Evolutionary conservation across 2,329 filamentous ascomycete species (phyloP), one percentile per base, ranked within the genome.

Genomic region (Ophiostoma himal-ulmi): DNA sequence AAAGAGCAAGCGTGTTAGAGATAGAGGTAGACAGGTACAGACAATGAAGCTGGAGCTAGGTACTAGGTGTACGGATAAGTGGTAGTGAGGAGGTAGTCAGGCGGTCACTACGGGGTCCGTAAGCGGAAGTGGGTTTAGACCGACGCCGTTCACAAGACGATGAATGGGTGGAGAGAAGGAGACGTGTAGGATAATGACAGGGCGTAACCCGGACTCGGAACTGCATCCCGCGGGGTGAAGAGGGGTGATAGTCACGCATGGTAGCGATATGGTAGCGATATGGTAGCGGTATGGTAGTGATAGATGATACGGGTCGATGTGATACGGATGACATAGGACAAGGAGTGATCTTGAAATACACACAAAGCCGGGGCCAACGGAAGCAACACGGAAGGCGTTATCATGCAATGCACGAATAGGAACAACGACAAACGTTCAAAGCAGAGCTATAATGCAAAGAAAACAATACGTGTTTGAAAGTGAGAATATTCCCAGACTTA

Each of bases 61-160:
- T 62, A 62, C 26, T 34, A 26, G 26, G 44, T 7, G 44, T 6
- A n/a, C 14, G 44, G 44, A 48, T 48, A 48, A 34, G 3, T 44
- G 37, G 37, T 14, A 57, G 36, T 64, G 68, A 64, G 17, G 57
- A 62, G 57, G 26, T 17, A 62, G 57, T 62, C 57, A 62, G 57
- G 22, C 22, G 57, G 57, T 34, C 57, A 62, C 14, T 62, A 62
- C 57, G 57, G 57, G 57, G 57, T 62, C 57, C 22, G 57, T 62
- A 62, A 62, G 20, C 57, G 57, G 26, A 34, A 11, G 26, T 34
- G 26, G 57, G 22, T 17, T 34, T 30, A 34, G 57, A 17, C 57
- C 57, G 26, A 26, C 57, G 57, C 57, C 57, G 57, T 62, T 34
- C 26, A 62, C 44, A 48, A 48, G 44, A 57, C 52, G 52, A 57